phyloP scores from a whole-genome alignment of 345 rosid species.

The rapeseed (Brassica napus) region Da-Ae NC_063446.1:26862001-26862500 shows the following conservation, averaged over 20 bases:
- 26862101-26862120: constrained; percentile 54
- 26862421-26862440: constrained; percentile 71
- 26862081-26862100: constrained; percentile 37
- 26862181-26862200: constrained; percentile 49
- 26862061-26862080: constrained; percentile 17
- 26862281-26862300: background rate
- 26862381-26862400: constrained; percentile 97
- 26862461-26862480: background rate
- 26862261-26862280: constrained; percentile 4
- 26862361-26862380: constrained; percentile 89
- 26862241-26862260: constrained; percentile 22
- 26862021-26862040: constrained; percentile 9
- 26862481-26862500: constrained; percentile 4
- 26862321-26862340: constrained; percentile 85
- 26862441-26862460: constrained; percentile 18
- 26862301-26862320: background rate
- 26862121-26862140: constrained; percentile 52
- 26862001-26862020: background rate
- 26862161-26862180: constrained; percentile 58
- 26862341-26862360: constrained; percentile 89
- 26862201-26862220: constrained; percentile 47
- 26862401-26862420: constrained; percentile 99
- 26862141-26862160: constrained; percentile 53
- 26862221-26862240: constrained; percentile 14
- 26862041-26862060: background rate